These are phyloP conservation scores for Chlorella sp. DNA, from an alignment of 139 green algal species.

Conservation along the genomic window DNA sequence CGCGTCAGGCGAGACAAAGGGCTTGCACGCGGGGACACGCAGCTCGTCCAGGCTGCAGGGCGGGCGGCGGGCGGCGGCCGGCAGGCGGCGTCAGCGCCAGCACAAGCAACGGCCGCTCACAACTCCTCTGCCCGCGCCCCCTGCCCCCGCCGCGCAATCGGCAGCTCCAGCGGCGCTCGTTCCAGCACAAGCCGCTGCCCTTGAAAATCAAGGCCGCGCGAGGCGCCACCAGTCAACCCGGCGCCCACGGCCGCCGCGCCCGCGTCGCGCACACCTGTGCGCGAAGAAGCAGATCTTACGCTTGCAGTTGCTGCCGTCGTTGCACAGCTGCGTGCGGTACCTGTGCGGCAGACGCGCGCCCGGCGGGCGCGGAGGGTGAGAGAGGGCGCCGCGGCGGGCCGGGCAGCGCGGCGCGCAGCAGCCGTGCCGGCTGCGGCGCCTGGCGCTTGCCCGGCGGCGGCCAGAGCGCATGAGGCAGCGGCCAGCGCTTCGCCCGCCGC, in stretches of 20 bases:
- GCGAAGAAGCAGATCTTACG: conserved; percentile 95
- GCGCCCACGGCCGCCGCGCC: no score
- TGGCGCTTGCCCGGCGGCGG: not conserved
- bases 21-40: conserved; percentile 57
- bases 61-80: not conserved
- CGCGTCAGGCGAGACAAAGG: conserved; percentile 55
- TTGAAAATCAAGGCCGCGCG: no score
- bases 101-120: no score
- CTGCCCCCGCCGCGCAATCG: no score
- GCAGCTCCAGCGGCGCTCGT: no score
- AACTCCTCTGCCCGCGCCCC: no score
- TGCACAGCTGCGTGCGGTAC: conserved; percentile 94
- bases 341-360: no score
- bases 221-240: no score
- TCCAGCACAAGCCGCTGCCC: no score
- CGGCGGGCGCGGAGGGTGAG: not conserved
- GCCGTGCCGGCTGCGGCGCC: not conserved
- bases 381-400: not conserved
- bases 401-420: not conserved
- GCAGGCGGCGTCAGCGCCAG: not conserved
- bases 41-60: conserved; percentile 69
- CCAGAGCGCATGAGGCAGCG: not conserved
- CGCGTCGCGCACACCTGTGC: conserved; percentile 46
- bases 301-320: conserved; percentile 76
- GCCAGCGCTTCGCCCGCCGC: not conserved